Conservation (phyloP, 1,284 basidiomycete genomes). For the Takashimella koratensis region DNA sequence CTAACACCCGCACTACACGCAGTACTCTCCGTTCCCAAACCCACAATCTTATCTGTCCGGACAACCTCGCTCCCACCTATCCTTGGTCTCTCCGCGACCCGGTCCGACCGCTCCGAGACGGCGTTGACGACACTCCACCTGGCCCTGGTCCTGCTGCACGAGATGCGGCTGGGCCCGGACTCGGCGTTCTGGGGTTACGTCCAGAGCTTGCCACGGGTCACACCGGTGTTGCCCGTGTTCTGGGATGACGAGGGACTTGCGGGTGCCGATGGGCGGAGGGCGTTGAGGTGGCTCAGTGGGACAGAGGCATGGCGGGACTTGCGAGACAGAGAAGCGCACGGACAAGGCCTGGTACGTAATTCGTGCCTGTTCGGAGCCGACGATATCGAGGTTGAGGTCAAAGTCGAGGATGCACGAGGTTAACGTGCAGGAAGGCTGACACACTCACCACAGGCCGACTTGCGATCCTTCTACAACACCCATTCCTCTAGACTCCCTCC, state of each 20-base stretch:
- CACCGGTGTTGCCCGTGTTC: slow-evolving; percentile 37
- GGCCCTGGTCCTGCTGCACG: slow-evolving; percentile 45
- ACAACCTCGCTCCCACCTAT: slow-evolving; percentile 22
- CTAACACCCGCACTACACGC: neutral
- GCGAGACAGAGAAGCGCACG: slow-evolving; percentile 24
- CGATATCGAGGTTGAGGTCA: no score
- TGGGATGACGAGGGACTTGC: slow-evolving; percentile 34
- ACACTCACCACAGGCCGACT: slow-evolving; percentile 21
- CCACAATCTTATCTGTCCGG: slow-evolving; percentile 39
- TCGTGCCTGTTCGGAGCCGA: neutral
- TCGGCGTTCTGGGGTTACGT: slow-evolving; percentile 48
- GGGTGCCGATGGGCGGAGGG: slow-evolving; percentile 33
- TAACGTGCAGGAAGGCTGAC: slow-evolving; percentile 1
- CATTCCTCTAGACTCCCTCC: slow-evolving; percentile 24
- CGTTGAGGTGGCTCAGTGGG: slow-evolving; percentile 30
- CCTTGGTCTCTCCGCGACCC: neutral
- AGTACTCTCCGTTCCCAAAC: slow-evolving; percentile 48
- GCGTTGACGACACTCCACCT: slow-evolving; percentile 40
- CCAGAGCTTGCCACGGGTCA: slow-evolving; percentile 41
- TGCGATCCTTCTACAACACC: slow-evolving; percentile 31
- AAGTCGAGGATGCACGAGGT: no score
- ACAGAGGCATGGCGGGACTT: slow-evolving; percentile 45
- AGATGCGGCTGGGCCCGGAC: slow-evolving; percentile 35
- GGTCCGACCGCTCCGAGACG: slow-evolving; percentile 7
- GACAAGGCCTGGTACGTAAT: slow-evolving; percentile 28